These are phyloP conservation scores for Ruellia speciosa DNA, from an alignment of 305 asterid genomes.

Conservation along the genomic window DNA sequence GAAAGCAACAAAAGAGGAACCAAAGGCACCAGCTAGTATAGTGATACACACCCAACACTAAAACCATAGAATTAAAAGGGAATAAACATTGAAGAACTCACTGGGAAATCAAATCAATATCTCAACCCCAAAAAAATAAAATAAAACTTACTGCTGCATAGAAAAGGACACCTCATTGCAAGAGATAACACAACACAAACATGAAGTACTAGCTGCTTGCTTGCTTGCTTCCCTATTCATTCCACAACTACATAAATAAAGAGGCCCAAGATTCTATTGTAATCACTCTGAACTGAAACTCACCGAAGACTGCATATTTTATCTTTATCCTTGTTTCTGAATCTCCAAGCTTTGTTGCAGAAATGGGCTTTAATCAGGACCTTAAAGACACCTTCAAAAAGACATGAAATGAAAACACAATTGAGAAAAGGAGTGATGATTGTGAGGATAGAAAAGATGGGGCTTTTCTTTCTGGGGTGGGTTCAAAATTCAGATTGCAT, in stretches of 20 bases:
- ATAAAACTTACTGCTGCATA: conserved; percentile 33
- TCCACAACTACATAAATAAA: no score
- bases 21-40: conserved; percentile 32
- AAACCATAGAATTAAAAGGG: conserved; percentile 51
- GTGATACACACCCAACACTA: conserved; percentile 24
- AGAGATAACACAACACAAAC: conserved; percentile 8
- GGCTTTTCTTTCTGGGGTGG: conserved; percentile 24
- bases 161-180: conserved; percentile 41
- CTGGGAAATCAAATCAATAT: conserved; percentile 34
- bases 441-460: conserved; percentile 36
- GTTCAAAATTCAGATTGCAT: conserved; percentile 30
- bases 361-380: conserved; percentile 33
- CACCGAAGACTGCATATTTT: conserved; percentile 21
- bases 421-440: conserved; percentile 7
- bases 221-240: no score
- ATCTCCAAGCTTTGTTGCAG: conserved; percentile 22
- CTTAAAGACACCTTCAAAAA: conserved; percentile 26
- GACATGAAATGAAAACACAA: conserved; percentile 19
- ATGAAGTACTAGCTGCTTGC: no score
- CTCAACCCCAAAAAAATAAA: background rate
- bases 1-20: conserved; percentile 74
- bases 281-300: background rate
- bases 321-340: conserved; percentile 9
- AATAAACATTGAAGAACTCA: conserved; percentile 76
- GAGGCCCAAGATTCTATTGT: no score